phyloP scores from a whole-genome alignment of 164 flowering plant species.

The Malania oleifera region DNA sequence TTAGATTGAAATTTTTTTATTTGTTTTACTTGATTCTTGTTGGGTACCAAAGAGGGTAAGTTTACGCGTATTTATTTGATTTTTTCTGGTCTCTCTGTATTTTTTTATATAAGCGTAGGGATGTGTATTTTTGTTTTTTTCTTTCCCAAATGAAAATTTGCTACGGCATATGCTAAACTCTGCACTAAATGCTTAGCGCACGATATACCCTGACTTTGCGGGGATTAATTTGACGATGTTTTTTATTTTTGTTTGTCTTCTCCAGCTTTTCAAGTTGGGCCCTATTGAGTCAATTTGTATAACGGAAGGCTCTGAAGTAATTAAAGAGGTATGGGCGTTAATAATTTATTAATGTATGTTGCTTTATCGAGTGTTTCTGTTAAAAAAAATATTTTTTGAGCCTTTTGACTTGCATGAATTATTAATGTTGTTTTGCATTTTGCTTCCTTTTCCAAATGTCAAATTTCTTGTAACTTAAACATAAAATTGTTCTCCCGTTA shows the following conservation, averaged over 20 bases:
- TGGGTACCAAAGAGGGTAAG: not conserved
- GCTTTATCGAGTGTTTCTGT: not conserved
- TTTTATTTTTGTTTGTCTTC: not conserved
- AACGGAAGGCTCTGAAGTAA: slow-evolving; percentile 33
- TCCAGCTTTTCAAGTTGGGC: slow-evolving; percentile 65
- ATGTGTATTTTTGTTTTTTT: not conserved
- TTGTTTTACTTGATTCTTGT: not conserved
- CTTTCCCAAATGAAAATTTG: too few relatives aligned
- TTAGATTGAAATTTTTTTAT: too few relatives aligned
- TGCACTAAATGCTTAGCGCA: too few relatives aligned
- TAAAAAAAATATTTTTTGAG: too few relatives aligned
- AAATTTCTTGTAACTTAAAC: too few relatives aligned
- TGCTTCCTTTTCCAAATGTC: too few relatives aligned
- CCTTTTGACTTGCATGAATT: too few relatives aligned
- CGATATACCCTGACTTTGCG: too few relatives aligned
- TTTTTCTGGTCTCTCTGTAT: not conserved
- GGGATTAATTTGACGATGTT: not conserved
- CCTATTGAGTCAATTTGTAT: slow-evolving; percentile 56
- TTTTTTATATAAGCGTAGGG: not conserved
- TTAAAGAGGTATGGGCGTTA: slow-evolving; percentile 33
- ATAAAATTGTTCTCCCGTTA: too few relatives aligned
- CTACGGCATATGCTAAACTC: too few relatives aligned
- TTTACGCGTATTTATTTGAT: not conserved
- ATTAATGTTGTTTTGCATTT: too few relatives aligned
- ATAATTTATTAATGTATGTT: not conserved